Evolutionary conservation across 1,284 basidiomycete species (phyloP), one percentile per base, ranked within the genome.

Genomic region (Megacollybia platyphylla): DNA sequence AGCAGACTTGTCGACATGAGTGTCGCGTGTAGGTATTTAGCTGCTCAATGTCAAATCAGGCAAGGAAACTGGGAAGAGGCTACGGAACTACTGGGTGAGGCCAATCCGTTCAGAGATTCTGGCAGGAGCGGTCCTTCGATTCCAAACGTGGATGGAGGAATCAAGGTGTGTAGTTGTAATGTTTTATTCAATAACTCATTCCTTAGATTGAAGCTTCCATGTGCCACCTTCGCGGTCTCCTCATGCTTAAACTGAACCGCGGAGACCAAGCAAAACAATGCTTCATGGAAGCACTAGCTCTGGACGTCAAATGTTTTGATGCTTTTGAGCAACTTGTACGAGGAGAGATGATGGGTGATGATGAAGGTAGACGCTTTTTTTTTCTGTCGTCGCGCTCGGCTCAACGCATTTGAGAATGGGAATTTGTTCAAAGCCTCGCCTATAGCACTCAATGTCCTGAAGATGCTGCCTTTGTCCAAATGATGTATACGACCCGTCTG

Each of bases 291-390:
- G 93, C 96, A 1, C 70, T 99, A 10, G 75, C 84, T 0, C 68
- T 97, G 9, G 96, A 99, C 54, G 89, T 98, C 20, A 97, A 97
- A 60, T 97, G 94, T 59, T 98, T 92, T 56, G 96, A 98, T 51
- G 86, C 91, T 1, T 98, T 97, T 54, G 78, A 87, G 43, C 86
- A 93, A 48, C 73, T 99, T 5, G 70, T 97, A 15, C 83, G 81
- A 34, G 87, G 91, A 2, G 87, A 93, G 57, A 92, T 96, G 88
- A 87, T 97, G 83, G 78, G 83, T 10, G 76, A 82, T 0, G 80
- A 89, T 47, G 93, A 97, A 76, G 91, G 91, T 89, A 44, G 11
- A 20, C 39, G 66, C 57, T 15, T 44, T 10, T 20, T 44, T 10
- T 20, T 28, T 42, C 39, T 40, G 15, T 42, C 35, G 13, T 26